A percentile compares a stretch with the other conserved stretches of the same genome.
phyloP scores from a whole-genome alignment of 2,329 filamentous ascomycete species.

The Epichloe gansuensis region DNA sequence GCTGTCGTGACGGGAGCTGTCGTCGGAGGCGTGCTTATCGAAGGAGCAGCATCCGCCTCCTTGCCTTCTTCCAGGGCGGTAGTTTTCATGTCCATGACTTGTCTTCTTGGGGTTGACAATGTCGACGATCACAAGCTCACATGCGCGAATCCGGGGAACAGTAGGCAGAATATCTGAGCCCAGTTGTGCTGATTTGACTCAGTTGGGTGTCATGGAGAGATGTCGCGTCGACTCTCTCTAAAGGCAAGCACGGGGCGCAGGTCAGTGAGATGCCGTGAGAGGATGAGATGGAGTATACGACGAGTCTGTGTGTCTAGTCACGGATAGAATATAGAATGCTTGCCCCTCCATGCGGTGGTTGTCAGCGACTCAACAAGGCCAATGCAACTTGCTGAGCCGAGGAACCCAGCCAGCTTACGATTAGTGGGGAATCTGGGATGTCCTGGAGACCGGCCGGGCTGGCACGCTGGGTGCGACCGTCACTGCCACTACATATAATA shows the following conservation, averaged over 20 bases:
- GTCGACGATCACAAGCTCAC: slow-evolving; percentile 9
- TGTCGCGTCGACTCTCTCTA: not conserved
- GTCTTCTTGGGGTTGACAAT: not conserved
- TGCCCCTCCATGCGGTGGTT: slow-evolving; percentile 2
- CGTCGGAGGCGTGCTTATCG: slow-evolving; percentile 6
- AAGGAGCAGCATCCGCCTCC: slow-evolving; percentile 13
- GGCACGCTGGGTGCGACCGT: too few relatives aligned
- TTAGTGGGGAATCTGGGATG: not conserved
- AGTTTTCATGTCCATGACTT: slow-evolving; percentile 11
- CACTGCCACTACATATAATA: too few relatives aligned
- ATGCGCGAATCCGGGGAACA: slow-evolving; percentile 7
- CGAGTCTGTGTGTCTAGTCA: not conserved
- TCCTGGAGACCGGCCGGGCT: too few relatives aligned
- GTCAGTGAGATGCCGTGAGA: not conserved
- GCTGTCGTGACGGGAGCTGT: not conserved
- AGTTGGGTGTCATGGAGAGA: not conserved
- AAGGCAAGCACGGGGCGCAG: not conserved
- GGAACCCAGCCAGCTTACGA: not conserved
- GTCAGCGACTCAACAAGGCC: not conserved
- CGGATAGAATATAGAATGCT: not conserved
- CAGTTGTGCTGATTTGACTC: not conserved
- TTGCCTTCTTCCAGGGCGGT: slow-evolving; percentile 12
- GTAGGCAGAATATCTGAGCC: not conserved
- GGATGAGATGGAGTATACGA: not conserved
- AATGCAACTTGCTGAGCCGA: slow-evolving; percentile 5